A percentile compares a stretch with the other conserved stretches of the same genome.
phyloP scores from a whole-genome alignment of 129 eudicot genomes.

The Chrysanthemum makinoi region DNA sequence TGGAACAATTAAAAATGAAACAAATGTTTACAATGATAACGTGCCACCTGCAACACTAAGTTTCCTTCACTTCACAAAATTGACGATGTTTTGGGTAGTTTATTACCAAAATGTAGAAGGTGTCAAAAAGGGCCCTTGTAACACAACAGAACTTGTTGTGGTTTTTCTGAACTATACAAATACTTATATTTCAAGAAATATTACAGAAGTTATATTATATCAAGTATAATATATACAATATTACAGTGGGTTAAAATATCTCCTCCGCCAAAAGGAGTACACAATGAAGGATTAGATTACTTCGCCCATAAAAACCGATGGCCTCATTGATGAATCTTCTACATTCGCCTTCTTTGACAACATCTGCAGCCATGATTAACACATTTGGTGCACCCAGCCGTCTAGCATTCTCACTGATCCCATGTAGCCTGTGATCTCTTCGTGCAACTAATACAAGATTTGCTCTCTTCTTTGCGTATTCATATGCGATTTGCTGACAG shows the following conservation, averaged over 20 bases:
- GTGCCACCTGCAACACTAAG: neutral
- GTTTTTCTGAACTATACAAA: no score
- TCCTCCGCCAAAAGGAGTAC: no score
- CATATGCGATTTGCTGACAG: conserved; percentile 89
- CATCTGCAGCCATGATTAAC: conserved; percentile 87
- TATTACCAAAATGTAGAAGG: no score
- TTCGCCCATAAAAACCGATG: conserved; percentile 54
- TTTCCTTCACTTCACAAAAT: neutral
- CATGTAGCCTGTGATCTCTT: conserved; percentile 74
- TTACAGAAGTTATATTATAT: no score
- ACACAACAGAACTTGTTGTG: no score
- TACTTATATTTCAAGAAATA: no score
- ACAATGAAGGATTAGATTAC: conserved; percentile 34
- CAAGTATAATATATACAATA: no score
- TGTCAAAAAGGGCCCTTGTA: no score
- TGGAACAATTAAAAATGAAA: neutral
- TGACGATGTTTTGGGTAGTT: no score
- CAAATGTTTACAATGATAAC: no score
- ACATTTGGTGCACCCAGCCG: conserved; percentile 70
- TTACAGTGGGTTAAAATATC: no score
- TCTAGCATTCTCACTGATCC: conserved; percentile 76
- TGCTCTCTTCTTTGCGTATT: conserved; percentile 79
- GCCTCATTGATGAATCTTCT: conserved; percentile 78
- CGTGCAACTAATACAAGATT: conserved; percentile 87
- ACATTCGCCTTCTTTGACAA: conserved; percentile 91